These are phyloP conservation scores for Pichia sp. DNA, from an alignment of 1,139 yeast genomes.

Conservation along the genomic window DNA sequence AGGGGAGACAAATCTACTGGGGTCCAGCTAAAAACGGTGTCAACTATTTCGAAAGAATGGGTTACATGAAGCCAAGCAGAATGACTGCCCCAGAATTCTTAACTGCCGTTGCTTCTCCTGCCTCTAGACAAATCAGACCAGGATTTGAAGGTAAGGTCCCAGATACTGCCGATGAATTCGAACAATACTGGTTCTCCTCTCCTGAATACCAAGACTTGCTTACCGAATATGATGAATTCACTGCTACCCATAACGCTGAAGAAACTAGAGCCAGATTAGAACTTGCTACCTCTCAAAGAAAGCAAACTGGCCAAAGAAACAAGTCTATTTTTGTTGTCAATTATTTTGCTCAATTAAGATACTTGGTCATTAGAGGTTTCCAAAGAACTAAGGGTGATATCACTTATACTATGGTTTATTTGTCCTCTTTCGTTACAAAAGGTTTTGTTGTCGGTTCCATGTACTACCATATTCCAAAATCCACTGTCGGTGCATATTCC, in stretches of 20 bases:
- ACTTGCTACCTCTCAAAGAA: conserved; percentile 37
- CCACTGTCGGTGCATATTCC: conserved; percentile 50
- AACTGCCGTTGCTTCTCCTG: conserved; percentile 70
- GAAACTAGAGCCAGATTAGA: conserved; percentile 37
- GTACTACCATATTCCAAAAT: conserved; percentile 42
- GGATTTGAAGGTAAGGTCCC: conserved; percentile 43
- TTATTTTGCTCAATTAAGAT: conserved; percentile 43
- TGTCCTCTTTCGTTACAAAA: conserved; percentile 45
- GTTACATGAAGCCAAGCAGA: conserved; percentile 66
- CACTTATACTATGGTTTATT: conserved; percentile 40
- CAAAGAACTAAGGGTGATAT: conserved; percentile 44
- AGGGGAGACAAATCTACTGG: conserved; percentile 70
- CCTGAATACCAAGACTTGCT: conserved; percentile 35
- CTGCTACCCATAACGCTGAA: conserved; percentile 30
- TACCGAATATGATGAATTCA: conserved; percentile 33
- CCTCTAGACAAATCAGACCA: conserved; percentile 50
- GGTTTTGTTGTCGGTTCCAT: conserved; percentile 52
- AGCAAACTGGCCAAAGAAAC: conserved; percentile 35
- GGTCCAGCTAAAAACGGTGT: conserved; percentile 59
- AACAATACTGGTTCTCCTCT: conserved; percentile 43
- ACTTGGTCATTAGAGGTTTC: conserved; percentile 46
- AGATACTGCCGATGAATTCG: conserved; percentile 41
- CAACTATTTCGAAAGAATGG: conserved; percentile 58
- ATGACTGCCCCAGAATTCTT: conserved; percentile 83
- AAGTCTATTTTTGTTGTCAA: conserved; percentile 45